Conservation (phyloP, 1,284 basidiomycete species). For the Hemileccinum hortonii region DNA sequence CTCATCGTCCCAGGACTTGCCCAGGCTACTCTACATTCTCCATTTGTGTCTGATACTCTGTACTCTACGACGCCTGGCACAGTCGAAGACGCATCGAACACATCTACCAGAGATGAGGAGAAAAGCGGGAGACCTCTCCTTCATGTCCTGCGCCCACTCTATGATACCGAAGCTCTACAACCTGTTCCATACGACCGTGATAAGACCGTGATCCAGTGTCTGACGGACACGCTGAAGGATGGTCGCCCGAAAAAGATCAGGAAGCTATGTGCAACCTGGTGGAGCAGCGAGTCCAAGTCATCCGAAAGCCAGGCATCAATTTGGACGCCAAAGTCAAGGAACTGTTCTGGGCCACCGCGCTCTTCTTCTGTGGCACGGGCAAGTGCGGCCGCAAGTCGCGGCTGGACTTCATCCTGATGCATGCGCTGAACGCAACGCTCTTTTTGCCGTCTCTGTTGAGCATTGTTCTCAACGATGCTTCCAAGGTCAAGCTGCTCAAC, state of each 20-base stretch:
- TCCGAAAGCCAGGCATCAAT: constrained; percentile 27
- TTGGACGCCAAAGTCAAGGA: constrained; percentile 52
- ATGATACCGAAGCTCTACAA: constrained; percentile 50
- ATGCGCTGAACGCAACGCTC: constrained; percentile 60
- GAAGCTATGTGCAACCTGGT: constrained; percentile 50
- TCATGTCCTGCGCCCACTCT: constrained; percentile 51
- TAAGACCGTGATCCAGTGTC: constrained; percentile 39
- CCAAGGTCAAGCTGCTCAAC: constrained; percentile 49
- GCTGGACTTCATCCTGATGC: constrained; percentile 75
- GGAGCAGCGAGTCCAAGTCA: constrained; percentile 27
- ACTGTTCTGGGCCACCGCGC: constrained; percentile 49
- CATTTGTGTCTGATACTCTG: constrained; percentile 38
- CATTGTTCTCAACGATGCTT: constrained; percentile 33
- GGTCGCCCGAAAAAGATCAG: constrained; percentile 48
- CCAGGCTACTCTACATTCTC: constrained; percentile 49
- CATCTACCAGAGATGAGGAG: background rate
- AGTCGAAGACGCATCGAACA: background rate
- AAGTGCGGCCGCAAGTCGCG: constrained; percentile 49
- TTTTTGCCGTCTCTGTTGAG: constrained; percentile 54
- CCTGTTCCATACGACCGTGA: constrained; percentile 56
- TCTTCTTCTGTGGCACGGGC: constrained; percentile 55
- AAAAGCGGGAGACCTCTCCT: constrained; percentile 41
- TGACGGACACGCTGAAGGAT: constrained; percentile 37
- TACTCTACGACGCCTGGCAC: constrained; percentile 16
- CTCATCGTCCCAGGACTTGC: constrained; percentile 44